phyloP scores from a whole-genome alignment of 2,329 filamentous ascomycete species.

The Epichloe brachyelytri region DNA sequence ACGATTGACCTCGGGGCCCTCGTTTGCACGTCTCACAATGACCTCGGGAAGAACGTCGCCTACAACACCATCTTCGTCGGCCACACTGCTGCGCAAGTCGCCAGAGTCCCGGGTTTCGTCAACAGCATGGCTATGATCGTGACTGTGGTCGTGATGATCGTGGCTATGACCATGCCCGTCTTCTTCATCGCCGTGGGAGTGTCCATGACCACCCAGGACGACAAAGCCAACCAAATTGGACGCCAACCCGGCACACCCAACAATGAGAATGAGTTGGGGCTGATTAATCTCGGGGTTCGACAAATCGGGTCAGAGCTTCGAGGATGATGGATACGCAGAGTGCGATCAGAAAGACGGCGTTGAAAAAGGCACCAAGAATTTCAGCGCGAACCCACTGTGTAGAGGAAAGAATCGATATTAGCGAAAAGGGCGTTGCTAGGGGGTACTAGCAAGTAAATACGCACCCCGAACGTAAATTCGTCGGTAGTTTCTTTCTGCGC shows the following conservation, averaged over 20 bases:
- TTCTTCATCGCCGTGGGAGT: conserved; percentile 54
- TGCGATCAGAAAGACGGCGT: conserved; percentile 93
- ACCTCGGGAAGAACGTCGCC: conserved; percentile 52
- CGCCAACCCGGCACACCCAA: conserved; percentile 71
- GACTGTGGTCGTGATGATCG: conserved; percentile 27
- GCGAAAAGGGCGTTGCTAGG: conserved; percentile 1
- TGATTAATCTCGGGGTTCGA: conserved; percentile 83
- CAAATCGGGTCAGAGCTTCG: conserved; percentile 81
- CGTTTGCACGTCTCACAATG: conserved; percentile 36
- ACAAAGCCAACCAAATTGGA: conserved; percentile 85
- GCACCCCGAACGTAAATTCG: conserved; percentile 86
- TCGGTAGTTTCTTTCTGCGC: conserved; percentile 76
- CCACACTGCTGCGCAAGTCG: conserved; percentile 25
- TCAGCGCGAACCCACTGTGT: conserved; percentile 86
- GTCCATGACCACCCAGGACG: conserved; percentile 86
- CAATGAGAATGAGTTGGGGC: conserved; percentile 76
- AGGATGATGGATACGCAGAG: conserved; percentile 93
- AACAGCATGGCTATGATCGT: conserved; percentile 26
- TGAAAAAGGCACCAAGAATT: conserved; percentile 90
- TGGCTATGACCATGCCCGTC: conserved; percentile 40
- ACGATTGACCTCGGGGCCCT: conserved; percentile 21
- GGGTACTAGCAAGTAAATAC: conserved; percentile 18
- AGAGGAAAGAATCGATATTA: conserved; percentile 9
- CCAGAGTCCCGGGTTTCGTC: conserved; percentile 39
- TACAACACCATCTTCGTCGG: conserved; percentile 45